Evolutionary conservation across 192 early-diverging fungal species (phyloP).

Genomic region (Coemansia sp.): DNA sequence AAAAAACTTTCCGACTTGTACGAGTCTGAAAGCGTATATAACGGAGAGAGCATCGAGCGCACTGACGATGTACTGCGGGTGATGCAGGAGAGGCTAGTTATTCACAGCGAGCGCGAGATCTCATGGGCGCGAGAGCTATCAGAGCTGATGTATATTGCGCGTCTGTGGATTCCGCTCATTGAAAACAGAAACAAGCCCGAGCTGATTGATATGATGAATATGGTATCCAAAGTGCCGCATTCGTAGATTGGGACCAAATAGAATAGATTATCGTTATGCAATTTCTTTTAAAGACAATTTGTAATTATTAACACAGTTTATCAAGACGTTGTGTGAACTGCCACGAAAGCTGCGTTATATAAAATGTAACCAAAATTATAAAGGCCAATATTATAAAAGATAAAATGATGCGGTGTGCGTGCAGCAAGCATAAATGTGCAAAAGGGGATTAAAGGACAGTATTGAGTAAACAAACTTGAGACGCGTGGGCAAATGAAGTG

Average conservation of each 20-base stretch:
- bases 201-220: background rate
- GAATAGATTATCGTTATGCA: background rate
- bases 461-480: background rate
- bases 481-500: background rate
- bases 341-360: no score
- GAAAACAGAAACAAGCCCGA: background rate
- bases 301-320: no score
- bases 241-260: background rate
- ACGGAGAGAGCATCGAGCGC: conserved; percentile 2
- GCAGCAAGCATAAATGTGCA: no score
- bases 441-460: background rate
- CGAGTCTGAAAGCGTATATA: background rate
- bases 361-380: no score
- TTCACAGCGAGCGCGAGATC: conserved; percentile 42
- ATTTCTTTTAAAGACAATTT: background rate
- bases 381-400: no score
- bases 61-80: conserved; percentile 21
- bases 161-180: background rate
- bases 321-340: no score
- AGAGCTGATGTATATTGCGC: conserved; percentile 19
- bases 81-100: conserved; percentile 32
- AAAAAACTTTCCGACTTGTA: conserved; percentile 10
- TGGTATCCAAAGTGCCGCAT: background rate
- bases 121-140: conserved; percentile 30
- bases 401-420: no score